Evolutionary conservation across 192 early-diverging fungal species (phyloP).

Genomic region (Umbelopsis isabellina): DNA sequence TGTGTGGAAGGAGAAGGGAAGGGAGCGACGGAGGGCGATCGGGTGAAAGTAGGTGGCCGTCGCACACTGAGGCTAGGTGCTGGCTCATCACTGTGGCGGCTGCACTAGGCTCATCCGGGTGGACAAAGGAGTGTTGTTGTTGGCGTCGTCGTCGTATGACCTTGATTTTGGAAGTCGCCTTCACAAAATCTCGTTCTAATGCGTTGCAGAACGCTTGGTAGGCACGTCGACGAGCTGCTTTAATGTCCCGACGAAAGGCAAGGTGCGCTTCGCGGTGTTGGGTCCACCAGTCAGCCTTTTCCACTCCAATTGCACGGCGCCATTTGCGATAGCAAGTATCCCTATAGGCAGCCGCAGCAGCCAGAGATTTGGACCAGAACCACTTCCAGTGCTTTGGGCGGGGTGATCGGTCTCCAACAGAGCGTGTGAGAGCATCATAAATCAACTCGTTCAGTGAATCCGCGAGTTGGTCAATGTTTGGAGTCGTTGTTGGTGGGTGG

Average conservation of each 20-base stretch:
- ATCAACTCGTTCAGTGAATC: neutral
- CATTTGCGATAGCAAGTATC: neutral
- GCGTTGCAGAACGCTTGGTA: neutral
- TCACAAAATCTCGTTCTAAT: neutral
- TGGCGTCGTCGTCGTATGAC: neutral
- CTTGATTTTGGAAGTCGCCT: neutral
- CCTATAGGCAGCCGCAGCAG: neutral
- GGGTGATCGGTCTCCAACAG: neutral
- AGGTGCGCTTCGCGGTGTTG: neutral
- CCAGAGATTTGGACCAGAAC: neutral
- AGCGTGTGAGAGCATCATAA: neutral
- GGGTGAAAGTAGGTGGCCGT: neutral
- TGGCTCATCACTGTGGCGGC: neutral
- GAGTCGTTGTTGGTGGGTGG: neutral
- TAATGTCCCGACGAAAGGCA: neutral
- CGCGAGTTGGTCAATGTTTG: neutral
- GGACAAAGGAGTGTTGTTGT: neutral
- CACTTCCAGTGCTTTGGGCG: conserved; percentile 7
- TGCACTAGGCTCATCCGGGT: neutral
- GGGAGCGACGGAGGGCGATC: too few species aligned
- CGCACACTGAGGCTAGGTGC: neutral
- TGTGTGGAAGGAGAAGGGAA: neutral
- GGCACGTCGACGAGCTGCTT: neutral
- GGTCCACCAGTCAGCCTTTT: neutral
- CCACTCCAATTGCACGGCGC: neutral